Evolutionary conservation across 441 rosid species (phyloP), one percentile per base, ranked within the genome.

Genomic region (Adansonia rubrostipa): DNA sequence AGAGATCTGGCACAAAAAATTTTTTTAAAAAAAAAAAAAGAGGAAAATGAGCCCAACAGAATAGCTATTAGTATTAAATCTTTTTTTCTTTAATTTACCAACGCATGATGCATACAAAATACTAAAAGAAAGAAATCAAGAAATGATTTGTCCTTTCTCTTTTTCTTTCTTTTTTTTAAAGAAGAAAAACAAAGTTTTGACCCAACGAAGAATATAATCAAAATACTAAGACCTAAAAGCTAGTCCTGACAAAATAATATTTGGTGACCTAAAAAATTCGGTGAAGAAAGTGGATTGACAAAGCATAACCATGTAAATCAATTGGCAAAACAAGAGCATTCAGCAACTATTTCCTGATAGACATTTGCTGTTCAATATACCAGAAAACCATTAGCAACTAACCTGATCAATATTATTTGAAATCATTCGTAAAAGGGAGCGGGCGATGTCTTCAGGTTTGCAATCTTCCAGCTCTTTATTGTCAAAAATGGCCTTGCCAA

Each of bases 351-450:
- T 33, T 4, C 40, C 36, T 57, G 33, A 73, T 57, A 22, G 36
- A 72, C 5, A 0, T 17, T 54, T 72, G 56, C 65, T 15, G 54
- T 56, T 53, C 28, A 24, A 28, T 33, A 33, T 33, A 3, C 36
- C 36, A 33, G 36, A 33, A 33, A 33, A 33, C 36, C 4, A 33
- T 33, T 33, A 33, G 28, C 36, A 33, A 82, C 85, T 72, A 70
- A 92, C 96, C 90, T 93, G 97, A 68, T 95, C 95, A 65, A 92
- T 88, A 82, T 93, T 93, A 77, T 93, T 90, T 20, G 97, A 95
- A 73, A 95, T 92, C 95, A 93, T 90, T 86, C 94, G 82, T 75
- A 94, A 45, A 79, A 92, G 97, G 6, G 92, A 90, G 61, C 91
- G 82, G 36, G 94, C 88, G 1, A 91, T 81, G 61, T 92, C 92